Percentiles rank a stretch among this genome's conserved stretches.
Conservation (phyloP, 169 alveolate species). For the Plasmodium yoelii region DNA sequence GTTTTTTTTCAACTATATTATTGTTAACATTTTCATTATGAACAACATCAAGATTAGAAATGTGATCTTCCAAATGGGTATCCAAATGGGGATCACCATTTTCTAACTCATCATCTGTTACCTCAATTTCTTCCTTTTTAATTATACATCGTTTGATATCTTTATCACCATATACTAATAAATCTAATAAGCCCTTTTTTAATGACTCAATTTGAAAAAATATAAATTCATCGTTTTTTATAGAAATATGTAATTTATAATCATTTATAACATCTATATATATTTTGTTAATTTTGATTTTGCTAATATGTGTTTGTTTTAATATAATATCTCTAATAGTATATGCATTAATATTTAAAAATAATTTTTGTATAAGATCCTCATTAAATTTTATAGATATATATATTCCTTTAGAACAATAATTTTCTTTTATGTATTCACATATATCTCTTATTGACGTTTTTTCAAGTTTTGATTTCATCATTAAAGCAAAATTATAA, state of each 20-base stretch:
- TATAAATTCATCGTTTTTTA: conserved; percentile 76
- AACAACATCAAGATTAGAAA: no score
- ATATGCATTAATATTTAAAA: conserved; percentile 90
- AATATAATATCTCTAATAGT: conserved; percentile 88
- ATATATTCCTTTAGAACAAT: conserved; percentile 92
- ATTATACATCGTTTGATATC: conserved; percentile 90
- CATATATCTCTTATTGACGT: conserved; percentile 90
- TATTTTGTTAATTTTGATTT: conserved; percentile 88
- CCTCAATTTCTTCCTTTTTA: conserved; percentile 87
- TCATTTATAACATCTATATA: conserved; percentile 79
- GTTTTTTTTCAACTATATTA: neutral
- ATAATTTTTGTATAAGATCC: conserved; percentile 86
- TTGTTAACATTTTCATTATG: neutral
- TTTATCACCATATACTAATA: conserved; percentile 86
- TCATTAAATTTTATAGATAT: conserved; percentile 91
- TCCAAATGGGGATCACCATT: neutral
- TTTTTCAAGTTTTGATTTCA: conserved; percentile 92
- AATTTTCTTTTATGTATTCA: conserved; percentile 92
- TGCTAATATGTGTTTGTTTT: conserved; percentile 86
- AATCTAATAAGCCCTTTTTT: conserved; percentile 79
- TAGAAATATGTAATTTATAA: conserved; percentile 82
- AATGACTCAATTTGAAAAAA: conserved; percentile 88
- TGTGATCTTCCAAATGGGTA: neutral
- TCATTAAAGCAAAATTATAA: conserved; percentile 89
- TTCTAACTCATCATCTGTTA: conserved; percentile 48